Evolutionary conservation across 352 stramenopile species (phyloP), one percentile per base, ranked within the genome.

Genomic region (Phytopythium oedochilum): DNA sequence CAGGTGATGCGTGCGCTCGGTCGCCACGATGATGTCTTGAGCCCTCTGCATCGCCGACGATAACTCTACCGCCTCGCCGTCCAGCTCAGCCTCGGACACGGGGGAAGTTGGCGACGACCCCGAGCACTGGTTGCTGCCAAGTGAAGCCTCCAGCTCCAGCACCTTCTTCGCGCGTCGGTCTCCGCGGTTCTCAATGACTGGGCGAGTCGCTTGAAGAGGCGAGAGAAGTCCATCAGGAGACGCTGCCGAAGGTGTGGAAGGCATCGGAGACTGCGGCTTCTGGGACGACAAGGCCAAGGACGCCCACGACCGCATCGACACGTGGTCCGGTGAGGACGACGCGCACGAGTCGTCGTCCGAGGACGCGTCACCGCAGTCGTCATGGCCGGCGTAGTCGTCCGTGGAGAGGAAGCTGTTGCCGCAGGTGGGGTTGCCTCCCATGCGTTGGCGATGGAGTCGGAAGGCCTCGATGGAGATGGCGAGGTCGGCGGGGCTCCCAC

Each of bases 391-490:
- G 45, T 38, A 52, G 18, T 52, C 45, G 10, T 18, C 45, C 15
- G 28, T 23, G 6, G 45, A 38, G 14, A 18, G 14, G 45, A 52
- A 52, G 26, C 45, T 52, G 7, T 39, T 39, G 2, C 40, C 40
- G 20, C 22, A 20, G 22, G 40, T 25, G 14, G 23, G 22, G 8
- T 80, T 72, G n/a, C 59, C 67, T 20, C 76, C 78, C 75, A 84
- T 83, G 29, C 77, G 75, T 52, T 70, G 59, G 56, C 86, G 75
- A 57, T 88, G 77, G 39, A 85, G 63, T 5, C 80, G 76, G 55
- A 89, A 91, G n/a, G 78, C 76, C 29, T 88, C 75, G 36, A 88
- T 81, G 20, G 77, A 92, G 55, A 89, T 92, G 17, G 78, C 80
- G 20, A 90, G 53, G 54, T 88, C 80, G 11, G 77, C 82, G 3